These are phyloP conservation scores for Brettanomyces bruxellensis DNA, from an alignment of 805 yeast genomes.

Conservation along the genomic window DNA sequence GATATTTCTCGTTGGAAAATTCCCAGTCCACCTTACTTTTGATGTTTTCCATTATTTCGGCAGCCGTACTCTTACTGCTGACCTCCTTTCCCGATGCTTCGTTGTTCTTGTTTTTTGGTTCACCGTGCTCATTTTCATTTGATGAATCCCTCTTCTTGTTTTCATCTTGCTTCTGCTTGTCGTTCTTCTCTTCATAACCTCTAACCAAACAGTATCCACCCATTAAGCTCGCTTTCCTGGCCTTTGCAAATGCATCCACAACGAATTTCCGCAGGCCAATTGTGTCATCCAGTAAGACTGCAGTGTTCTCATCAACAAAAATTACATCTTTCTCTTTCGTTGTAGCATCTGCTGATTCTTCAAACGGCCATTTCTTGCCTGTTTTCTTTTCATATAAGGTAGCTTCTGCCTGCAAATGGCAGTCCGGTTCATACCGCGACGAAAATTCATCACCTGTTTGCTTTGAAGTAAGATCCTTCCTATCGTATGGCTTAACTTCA, in stretches of 20 bases:
- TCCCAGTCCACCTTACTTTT: conserved; percentile 7
- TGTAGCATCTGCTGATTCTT: conserved; percentile 15
- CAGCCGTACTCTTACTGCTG: not conserved
- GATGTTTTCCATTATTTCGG: conserved; percentile 5
- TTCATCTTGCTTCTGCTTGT: not conserved
- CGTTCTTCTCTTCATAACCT: conserved; percentile 28
- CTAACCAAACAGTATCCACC: conserved; percentile 43
- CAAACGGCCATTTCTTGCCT: conserved; percentile 20
- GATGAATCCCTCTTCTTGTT: not conserved
- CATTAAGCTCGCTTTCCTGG: conserved; percentile 24
- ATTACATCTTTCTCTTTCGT: conserved; percentile 19
- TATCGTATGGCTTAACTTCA: conserved; percentile 17
- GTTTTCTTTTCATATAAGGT: conserved; percentile 23
- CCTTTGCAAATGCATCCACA: conserved; percentile 16
- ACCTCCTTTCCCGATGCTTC: not conserved
- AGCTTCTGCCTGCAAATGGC: conserved; percentile 15
- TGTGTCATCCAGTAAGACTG: conserved; percentile 19
- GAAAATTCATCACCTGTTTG: not conserved
- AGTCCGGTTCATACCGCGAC: not conserved
- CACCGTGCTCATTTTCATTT: not conserved
- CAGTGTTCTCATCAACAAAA: conserved; percentile 16
- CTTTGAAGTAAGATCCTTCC: not conserved
- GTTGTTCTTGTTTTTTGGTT: not conserved
- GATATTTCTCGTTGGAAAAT: conserved; percentile 25
- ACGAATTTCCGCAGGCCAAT: conserved; percentile 19